Evolutionary conservation across 495 filamentous ascomycete species (phyloP).

Genomic region (Podospora anserina): DNA sequence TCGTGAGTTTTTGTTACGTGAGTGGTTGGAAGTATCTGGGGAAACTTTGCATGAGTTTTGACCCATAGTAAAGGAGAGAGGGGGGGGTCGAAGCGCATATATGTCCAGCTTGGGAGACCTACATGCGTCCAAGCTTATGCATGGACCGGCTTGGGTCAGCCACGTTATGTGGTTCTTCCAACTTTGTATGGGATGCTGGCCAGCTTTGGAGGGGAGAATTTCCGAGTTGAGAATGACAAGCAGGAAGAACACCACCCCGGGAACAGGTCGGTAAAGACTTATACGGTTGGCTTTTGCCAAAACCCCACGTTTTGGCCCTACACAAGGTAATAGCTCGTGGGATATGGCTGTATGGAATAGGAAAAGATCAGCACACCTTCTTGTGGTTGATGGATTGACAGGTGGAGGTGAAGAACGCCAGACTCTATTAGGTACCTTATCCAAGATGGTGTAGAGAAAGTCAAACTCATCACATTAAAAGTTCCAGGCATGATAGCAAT

Average conservation of each 20-base stretch:
- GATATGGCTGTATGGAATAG: too few relatives aligned
- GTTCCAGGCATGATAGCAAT: too few relatives aligned
- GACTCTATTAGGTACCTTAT: too few relatives aligned
- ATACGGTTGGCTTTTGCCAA: not conserved
- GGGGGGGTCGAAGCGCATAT: not conserved
- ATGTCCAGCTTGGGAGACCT: not conserved
- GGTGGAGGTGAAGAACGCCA: too few relatives aligned
- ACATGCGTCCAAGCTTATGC: not conserved
- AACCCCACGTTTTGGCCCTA: not conserved
- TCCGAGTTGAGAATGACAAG: not conserved
- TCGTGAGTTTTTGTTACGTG: not conserved
- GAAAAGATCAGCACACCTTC: too few relatives aligned
- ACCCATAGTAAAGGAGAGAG: not conserved
- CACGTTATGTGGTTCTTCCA: not conserved
- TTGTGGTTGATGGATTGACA: too few relatives aligned
- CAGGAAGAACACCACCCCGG: not conserved
- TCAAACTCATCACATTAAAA: too few relatives aligned
- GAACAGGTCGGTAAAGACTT: not conserved
- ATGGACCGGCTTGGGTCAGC: not conserved
- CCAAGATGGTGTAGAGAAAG: too few relatives aligned
- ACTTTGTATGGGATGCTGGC: not conserved
- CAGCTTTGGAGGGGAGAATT: not conserved
- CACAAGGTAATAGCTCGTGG: too few relatives aligned
- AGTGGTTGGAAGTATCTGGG: not conserved
- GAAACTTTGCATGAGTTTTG: not conserved